These are phyloP conservation scores for Saksenaea vasiformis DNA, from an alignment of 371 early-diverging fungal genomes.

Conservation along the genomic window DNA sequence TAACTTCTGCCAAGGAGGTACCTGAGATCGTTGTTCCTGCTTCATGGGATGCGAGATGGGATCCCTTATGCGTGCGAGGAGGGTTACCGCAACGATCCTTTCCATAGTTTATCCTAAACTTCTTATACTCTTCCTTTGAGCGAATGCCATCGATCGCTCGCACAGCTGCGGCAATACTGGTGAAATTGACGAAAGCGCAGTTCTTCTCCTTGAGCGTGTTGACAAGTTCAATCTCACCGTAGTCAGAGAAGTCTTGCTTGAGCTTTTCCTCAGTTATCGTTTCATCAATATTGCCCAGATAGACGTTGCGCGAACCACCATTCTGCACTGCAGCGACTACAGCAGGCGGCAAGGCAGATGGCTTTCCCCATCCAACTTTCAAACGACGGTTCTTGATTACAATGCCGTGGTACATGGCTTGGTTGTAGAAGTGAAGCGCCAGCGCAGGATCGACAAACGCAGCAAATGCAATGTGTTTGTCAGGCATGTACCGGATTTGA, in stretches of 20 bases:
- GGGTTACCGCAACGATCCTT: slow-evolving; percentile 82
- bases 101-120: slow-evolving; percentile 70
- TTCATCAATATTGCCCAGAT: slow-evolving; percentile 69
- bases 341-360: slow-evolving; percentile 50
- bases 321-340: slow-evolving; percentile 59
- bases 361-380: slow-evolving; percentile 81
- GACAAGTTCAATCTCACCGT: slow-evolving; percentile 79
- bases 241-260: slow-evolving; percentile 64
- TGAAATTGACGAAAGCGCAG: slow-evolving; percentile 86
- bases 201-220: slow-evolving; percentile 73
- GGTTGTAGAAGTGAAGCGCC: slow-evolving; percentile 62
- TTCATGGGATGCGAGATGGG: background rate
- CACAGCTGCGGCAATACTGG: slow-evolving; percentile 64
- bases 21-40: background rate
- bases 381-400: slow-evolving; percentile 67
- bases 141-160: slow-evolving; percentile 64
- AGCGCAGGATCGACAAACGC: slow-evolving; percentile 76
- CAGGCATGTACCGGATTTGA: slow-evolving; percentile 69
- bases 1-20: background rate
- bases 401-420: slow-evolving; percentile 58
- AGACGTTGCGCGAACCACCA: slow-evolving; percentile 83
- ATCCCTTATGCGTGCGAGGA: slow-evolving; percentile 15
- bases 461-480: slow-evolving; percentile 83
- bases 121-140: slow-evolving; percentile 49
- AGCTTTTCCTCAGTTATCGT: slow-evolving; percentile 59